Base-by-base conservation (phyloP, 306 rosid species). In the Phaseolus lunatus region DNA sequence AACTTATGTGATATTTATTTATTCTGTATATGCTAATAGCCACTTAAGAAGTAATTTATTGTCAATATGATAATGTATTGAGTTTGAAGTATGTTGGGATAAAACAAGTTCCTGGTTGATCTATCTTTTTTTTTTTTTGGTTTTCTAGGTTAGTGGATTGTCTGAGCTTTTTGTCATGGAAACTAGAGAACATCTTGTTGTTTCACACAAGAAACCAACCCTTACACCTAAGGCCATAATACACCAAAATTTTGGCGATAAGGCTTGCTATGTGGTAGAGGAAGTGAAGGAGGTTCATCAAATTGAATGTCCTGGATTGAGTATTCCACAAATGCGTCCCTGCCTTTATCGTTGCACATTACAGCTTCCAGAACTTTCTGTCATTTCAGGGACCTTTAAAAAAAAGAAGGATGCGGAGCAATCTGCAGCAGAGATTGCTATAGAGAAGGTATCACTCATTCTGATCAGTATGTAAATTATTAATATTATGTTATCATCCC, bases 341-440 rank as follows among this genome's bases (percentile, higher is more conserved):
- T 84, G 87, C 82, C 84, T 86, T 72, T 95, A 80, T 72, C 91
- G 90, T 44, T 95, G 98, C 86, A 80, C 64, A 64, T 87, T 95
- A 90, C 87, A 92, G 83, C 97, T 95, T 79, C 97, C 97, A 12
- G 93, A 90, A 59, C 68, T 89, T 73, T 71, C 86, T 27, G 87
- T 95, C 47, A 78, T 79, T n/a, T 92, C 98, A 16, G 92, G 85
- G 57, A 87, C 76, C 58, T 95, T 87, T 79, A 90, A 72, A 78
- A 95, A 84, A 88, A 95, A 95, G 90, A 92, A 91, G 87, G 97
- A 92, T 26, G 97, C 98, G 26, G 98, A 95, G 84, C 97, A 92
- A 81, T 86, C 93, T 72, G 98, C 98, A 5, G 92, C 98, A 16
- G 87, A 90, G 80, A 81, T 95, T 80, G 98, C 98, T 73, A 53